Evolutionary conservation across 2,329 filamentous ascomycete genomes (phyloP), one percentile per base, ranked within the genome.

Genomic region (Phialocephala sp.): DNA sequence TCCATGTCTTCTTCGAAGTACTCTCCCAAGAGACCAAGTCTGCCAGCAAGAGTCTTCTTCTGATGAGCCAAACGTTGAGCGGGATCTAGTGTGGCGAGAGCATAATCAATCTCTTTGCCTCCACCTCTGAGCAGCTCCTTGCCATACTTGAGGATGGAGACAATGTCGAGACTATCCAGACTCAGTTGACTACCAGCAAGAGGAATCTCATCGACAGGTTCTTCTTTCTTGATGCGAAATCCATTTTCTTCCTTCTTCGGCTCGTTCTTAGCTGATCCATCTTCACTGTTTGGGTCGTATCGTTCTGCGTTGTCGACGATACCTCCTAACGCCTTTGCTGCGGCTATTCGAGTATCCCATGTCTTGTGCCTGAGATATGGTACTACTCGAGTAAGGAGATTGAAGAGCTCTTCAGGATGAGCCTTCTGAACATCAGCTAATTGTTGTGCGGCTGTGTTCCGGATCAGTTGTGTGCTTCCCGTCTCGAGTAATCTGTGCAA

Each of bases 391-490:
- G 93, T 94, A 14, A 99, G 85, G 8, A 99, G 85, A 76, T 98
- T 97, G 80, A 98, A 98, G 1, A 99, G 84, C 78, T 99, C 96
- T 80, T 99, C 94, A 0, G 95, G 95, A 74, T 98, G 95, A 78
- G 95, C 92, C 77, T 97, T 98, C 80, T 99, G 96, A 79, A 97
- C 95, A 80, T 99, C 95, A 68, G 94, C 95, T 69, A 99, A 86
- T 80, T 99, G 95, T 76, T 96, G 93, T 68, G 97, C 95, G 68
- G 95, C 96, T 69, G 95, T 99, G 76, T 97, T 97, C 72, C 96
- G 90, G 77, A 99, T 98, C 72, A 99, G 85, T 77, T 91, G 90
- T 67, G 95, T 99, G 81, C 94, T 98, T 73, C 95, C 95, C 65
- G 95, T 98, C 85, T 99, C 95, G 74, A 99, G 89, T 77, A 99